Conservation (phyloP, 2,329 filamentous ascomycete species). For the Fusarium falciforme region DNA sequence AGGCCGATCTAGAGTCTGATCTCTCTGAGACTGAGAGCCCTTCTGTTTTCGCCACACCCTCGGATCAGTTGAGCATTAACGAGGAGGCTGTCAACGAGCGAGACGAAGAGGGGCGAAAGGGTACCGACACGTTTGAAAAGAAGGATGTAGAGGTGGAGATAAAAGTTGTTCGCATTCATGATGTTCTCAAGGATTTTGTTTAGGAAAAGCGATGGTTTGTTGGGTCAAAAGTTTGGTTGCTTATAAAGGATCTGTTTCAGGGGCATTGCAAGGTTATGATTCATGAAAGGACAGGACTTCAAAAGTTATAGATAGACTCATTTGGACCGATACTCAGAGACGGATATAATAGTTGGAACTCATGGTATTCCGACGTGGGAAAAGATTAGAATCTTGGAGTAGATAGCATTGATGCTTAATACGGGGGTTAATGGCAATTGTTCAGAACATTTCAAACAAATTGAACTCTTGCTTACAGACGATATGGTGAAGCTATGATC, state of each 20-base stretch:
- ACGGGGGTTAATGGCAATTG: background rate
- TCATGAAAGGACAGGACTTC: background rate
- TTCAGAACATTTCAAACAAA: background rate
- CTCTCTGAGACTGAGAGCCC: background rate
- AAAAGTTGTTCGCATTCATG: background rate
- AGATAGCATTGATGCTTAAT: background rate
- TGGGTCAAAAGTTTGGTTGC: background rate
- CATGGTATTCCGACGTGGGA: background rate
- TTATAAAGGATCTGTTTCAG: background rate
- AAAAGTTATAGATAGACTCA: background rate
- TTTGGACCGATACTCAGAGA: background rate
- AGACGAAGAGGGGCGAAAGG: background rate
- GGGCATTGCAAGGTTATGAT: background rate
- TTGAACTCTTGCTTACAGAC: background rate
- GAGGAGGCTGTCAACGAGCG: background rate
- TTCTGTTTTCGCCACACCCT: conserved; percentile 2
- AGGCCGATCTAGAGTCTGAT: conserved; percentile 6
- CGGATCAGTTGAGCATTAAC: background rate
- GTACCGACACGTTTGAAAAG: background rate
- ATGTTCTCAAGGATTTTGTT: background rate
- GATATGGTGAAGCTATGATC: background rate
- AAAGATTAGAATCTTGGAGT: background rate
- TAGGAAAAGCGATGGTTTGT: background rate
- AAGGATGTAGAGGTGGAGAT: background rate
- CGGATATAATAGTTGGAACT: background rate